phyloP scores from a whole-genome alignment of 306 rosid species.

The Luffa acutangula region DNA sequence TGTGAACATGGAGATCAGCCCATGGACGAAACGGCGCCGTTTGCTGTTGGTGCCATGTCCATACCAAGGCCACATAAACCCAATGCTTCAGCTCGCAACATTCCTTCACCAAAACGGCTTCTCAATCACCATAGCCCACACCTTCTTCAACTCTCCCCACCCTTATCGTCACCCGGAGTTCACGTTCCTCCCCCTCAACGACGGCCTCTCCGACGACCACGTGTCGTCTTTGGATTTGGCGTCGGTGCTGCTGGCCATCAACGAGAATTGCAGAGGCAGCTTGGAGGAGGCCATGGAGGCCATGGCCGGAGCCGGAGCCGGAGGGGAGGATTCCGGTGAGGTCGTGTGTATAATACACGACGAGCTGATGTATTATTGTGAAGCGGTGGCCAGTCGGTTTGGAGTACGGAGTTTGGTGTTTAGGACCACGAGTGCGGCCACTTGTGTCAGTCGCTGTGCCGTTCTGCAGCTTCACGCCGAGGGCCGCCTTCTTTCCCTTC shows the following conservation, averaged over 20 bases:
- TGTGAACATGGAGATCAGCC: background rate
- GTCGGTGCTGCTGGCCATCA: background rate
- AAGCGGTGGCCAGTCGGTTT: conserved; percentile 21
- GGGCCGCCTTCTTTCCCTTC: background rate
- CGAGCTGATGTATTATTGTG: conserved; percentile 19
- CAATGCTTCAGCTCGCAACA: conserved; percentile 20
- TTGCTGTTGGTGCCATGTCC: conserved; percentile 13
- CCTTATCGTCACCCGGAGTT: conserved; percentile 13
- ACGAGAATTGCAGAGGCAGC: conserved; percentile 14
- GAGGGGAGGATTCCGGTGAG: background rate
- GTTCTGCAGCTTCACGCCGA: background rate
- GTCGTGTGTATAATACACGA: conserved; percentile 38
- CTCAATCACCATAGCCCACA: conserved; percentile 19
- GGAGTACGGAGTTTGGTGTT: background rate
- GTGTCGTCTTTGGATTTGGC: background rate
- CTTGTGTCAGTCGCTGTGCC: background rate
- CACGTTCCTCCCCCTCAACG: background rate
- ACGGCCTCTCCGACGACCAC: background rate
- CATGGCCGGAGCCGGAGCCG: background rate
- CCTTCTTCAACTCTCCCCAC: conserved; percentile 12
- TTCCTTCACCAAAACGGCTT: conserved; percentile 16
- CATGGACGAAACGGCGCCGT: background rate
- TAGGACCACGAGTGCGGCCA: background rate
- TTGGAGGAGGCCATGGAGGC: conserved; percentile 12
- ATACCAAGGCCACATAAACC: conserved; percentile 19